Evolutionary conservation across 495 filamentous ascomycete species (phyloP), one percentile per base, ranked within the genome.

Genomic region (Neurospora sp.): DNA sequence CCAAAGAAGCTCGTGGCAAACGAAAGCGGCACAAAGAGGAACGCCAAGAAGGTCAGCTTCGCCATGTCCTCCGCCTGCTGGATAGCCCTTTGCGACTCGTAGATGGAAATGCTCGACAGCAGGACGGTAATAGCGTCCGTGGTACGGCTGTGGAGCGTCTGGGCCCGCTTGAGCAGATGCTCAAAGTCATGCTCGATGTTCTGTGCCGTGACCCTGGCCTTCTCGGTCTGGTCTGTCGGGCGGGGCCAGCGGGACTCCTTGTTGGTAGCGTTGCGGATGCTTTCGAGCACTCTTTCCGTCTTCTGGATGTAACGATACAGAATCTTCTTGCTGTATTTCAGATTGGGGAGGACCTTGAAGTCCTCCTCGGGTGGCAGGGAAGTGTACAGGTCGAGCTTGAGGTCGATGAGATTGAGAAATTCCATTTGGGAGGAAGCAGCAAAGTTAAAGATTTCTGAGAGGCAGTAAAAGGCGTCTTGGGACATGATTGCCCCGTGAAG

Each of bases 1-100:
- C 83, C 80, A 27, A 82, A 83, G 38, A 81, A 72, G 18, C 76
- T 76, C 0, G 79, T 69, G 41, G 78, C 75, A 70, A 81, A 78
- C 1, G 79, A 78, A 5, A 81, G 48, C 4, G 80, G 78, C 11
- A 81, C 73, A 76, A 74, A 75, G 16, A 77, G 40, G 16, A 73
- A 71, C 18, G 81, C 81, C 1, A 83, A 73, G 20, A 74, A n/a
- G 4, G 81, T 82, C 71, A 83, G 69, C 73, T 76, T 73, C 8
- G 46, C 66, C 69, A 83, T 71, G 46, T 70, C 44, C 48, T 48
- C 59, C 12, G 81, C 75, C 73, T 82, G 76, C 20, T 72, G 73
- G 35, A 80, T 81, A n/a, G 79, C 79, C 54, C 72, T 69, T 10
- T 71, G 69, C 48, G 81, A 82, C 71, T 83, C 81, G 12, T 31